Base-by-base conservation (phyloP, 495 filamentous ascomycete genomes). In the Podospora pseudopauciseta region DNA sequence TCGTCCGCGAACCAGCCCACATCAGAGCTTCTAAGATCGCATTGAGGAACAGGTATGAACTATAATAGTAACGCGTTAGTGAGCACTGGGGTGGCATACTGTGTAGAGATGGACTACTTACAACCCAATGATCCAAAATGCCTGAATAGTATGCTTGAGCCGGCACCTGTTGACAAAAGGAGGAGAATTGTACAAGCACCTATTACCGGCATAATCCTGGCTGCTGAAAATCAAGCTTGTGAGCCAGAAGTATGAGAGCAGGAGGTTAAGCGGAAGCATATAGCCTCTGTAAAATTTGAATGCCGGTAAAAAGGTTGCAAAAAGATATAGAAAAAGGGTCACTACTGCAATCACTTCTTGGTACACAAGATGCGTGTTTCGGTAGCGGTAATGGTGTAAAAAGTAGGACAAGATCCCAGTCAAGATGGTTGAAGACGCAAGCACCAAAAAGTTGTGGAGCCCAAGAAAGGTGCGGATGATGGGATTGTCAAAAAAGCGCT, bases 201-300 rank as follows among this genome's bases (percentile, higher is more conserved):
- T 63, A 4, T 56, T 11, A 0, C 73, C 73, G 9, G 65, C 63
- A 23, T 67, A 77, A 67, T 75, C 70, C 30, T 72, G 75, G 5
- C 71, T 69, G 15, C 71, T 65, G 54, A 75, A 77, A 66, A 77
- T 75, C 65, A 77, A 68, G 1, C 60, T 66, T n/a, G 73, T 74
- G 18, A 77, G 59, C 75, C 75, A 77, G 16, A 77, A 68, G 67
- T 77, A 77, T 2, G 73, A 66, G 6, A 84, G 81, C 4, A 69
- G 57, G 30, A 73, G 27, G 57, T 74, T 72, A 26, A 77, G 70
- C 20, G 75, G 75, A 44, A 76, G 57, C 27, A 74, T 63, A 60
- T 77, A 74, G 30, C 75, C 75, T 23, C 67, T 72, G 68, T 77
- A 77, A 3, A 62, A 64, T 58, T 76, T 77, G 60, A 77, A 20